Conservation (phyloP, 176 grass and related monocot genomes). For the Aegilops sharonensis region DNA sequence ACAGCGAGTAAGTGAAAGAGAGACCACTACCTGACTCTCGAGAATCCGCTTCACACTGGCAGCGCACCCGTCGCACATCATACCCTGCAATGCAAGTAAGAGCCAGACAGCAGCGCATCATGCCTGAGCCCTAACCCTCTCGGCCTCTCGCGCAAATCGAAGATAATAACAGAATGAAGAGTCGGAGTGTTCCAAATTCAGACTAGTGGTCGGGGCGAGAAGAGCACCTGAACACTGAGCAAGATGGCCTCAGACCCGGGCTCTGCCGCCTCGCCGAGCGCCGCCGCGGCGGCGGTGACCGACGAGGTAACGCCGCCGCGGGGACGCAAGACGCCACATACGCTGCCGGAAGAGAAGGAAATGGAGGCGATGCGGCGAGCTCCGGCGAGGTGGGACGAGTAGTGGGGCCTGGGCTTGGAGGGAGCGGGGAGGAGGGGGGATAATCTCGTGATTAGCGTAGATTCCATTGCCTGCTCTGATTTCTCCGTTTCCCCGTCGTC, state of each 20-base stretch:
- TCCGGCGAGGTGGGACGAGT: neutral
- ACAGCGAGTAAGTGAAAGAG: conserved; percentile 8
- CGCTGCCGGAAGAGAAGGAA: conserved; percentile 25
- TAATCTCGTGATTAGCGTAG: conserved; percentile 35
- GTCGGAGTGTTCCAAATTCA: neutral
- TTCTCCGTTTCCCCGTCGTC: neutral
- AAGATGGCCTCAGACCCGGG: conserved; percentile 52
- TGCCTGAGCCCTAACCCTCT: neutral
- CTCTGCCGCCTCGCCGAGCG: conserved; percentile 24
- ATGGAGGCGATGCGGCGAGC: conserved; percentile 25
- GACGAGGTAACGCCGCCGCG: conserved; percentile 27
- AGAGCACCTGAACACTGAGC: conserved; percentile 61
- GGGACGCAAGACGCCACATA: conserved; percentile 25
- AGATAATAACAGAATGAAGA: neutral
- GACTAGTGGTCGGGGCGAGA: neutral
- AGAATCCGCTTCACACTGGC: conserved; percentile 84
- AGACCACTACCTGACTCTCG: conserved; percentile 61
- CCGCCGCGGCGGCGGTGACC: neutral
- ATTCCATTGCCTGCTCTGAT: conserved; percentile 42
- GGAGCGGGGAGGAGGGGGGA: conserved; percentile 4
- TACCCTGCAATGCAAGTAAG: conserved; percentile 60
- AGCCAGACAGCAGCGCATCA: neutral
- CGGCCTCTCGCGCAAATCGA: neutral
- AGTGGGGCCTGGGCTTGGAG: neutral
- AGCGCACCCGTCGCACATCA: conserved; percentile 89